These are phyloP conservation scores for Podospora fimiseda DNA, from an alignment of 495 filamentous ascomycete genomes.

Conservation along the genomic window DNA sequence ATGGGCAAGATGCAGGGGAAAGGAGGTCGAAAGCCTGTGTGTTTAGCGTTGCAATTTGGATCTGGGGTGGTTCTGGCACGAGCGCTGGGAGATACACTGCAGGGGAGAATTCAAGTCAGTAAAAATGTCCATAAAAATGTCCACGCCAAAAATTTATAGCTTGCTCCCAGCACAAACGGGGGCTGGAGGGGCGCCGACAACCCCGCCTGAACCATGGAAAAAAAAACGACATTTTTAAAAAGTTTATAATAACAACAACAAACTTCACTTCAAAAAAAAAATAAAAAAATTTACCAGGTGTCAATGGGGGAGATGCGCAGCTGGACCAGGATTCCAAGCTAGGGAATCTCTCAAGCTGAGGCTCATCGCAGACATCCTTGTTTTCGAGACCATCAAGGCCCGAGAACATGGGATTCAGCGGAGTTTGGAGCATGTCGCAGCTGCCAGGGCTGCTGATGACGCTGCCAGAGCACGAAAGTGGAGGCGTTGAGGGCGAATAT, in stretches of 20 bases:
- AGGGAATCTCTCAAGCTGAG: conserved; percentile 68
- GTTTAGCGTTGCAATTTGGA: conserved; percentile 50
- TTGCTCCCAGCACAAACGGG: too few species aligned
- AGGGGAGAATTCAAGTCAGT: conserved; percentile 32
- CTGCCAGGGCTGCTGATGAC: conserved; percentile 78
- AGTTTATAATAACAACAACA: conserved; percentile 9
- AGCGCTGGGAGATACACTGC: conserved; percentile 78
- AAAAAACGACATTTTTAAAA: conserved; percentile 1
- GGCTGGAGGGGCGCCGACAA: too few species aligned
- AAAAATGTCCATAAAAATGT: too few species aligned
- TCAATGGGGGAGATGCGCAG: conserved; percentile 77
- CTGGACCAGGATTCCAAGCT: conserved; percentile 64
- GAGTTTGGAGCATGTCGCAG: conserved; percentile 72
- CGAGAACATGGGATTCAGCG: conserved; percentile 73
- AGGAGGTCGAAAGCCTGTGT: conserved; percentile 65
- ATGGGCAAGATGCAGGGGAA: conserved; percentile 69
- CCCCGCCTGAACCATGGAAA: conserved; percentile 13
- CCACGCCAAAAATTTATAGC: too few species aligned
- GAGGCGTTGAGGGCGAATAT: conserved; percentile 81
- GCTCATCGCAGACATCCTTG: conserved; percentile 75
- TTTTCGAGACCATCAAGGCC: conserved; percentile 66
- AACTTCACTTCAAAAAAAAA: conserved; percentile 16
- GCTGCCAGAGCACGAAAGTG: conserved; percentile 78
- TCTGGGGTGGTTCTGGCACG: conserved; percentile 27
- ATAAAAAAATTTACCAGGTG: conserved; percentile 70